A percentile compares a stretch with the other conserved stretches of the same genome.
phyloP scores from a whole-genome alignment of 2,329 filamentous ascomycete species.

The Coniochaeta sp. region DNA sequence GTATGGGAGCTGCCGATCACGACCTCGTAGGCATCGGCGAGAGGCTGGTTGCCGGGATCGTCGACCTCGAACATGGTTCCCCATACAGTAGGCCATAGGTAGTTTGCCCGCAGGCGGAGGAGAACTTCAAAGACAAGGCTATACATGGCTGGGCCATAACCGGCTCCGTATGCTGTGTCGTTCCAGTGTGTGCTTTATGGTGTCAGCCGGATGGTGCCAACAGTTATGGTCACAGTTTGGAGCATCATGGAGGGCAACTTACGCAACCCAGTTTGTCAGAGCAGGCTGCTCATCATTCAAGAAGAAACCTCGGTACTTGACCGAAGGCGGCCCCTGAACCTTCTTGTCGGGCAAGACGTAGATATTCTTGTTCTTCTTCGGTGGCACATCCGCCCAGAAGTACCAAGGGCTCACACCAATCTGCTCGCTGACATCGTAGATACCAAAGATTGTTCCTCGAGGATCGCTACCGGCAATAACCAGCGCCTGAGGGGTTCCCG shows the following conservation, averaged over 20 bases:
- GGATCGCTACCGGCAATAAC: constrained; percentile 62
- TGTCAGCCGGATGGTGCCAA: no score
- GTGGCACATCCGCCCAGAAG: constrained; percentile 58
- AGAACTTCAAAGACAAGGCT: constrained; percentile 63
- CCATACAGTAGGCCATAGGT: constrained; percentile 65
- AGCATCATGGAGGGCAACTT: no score
- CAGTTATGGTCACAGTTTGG: no score
- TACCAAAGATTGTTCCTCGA: constrained; percentile 60
- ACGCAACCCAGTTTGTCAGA: constrained; percentile 56
- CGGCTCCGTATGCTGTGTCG: constrained; percentile 36
- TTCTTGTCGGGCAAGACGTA: constrained; percentile 48
- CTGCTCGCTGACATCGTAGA: constrained; percentile 66
- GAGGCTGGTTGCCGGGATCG: constrained; percentile 58
- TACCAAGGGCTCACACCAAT: constrained; percentile 68
- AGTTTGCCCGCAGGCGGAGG: constrained; percentile 64
- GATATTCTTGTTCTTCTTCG: constrained; percentile 42
- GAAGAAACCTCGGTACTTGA: constrained; percentile 65
- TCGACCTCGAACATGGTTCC: constrained; percentile 66
- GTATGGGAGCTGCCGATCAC: constrained; percentile 69
- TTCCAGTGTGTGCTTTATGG: constrained; percentile 24
- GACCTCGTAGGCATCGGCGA: constrained; percentile 67
- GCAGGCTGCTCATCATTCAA: constrained; percentile 65
- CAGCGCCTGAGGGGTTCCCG: constrained; percentile 49
- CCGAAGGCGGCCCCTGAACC: constrained; percentile 50
- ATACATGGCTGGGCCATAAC: constrained; percentile 59